phyloP scores from a whole-genome alignment of 768 basidiomycete genomes.

The Podaxis rugospora region DNA sequence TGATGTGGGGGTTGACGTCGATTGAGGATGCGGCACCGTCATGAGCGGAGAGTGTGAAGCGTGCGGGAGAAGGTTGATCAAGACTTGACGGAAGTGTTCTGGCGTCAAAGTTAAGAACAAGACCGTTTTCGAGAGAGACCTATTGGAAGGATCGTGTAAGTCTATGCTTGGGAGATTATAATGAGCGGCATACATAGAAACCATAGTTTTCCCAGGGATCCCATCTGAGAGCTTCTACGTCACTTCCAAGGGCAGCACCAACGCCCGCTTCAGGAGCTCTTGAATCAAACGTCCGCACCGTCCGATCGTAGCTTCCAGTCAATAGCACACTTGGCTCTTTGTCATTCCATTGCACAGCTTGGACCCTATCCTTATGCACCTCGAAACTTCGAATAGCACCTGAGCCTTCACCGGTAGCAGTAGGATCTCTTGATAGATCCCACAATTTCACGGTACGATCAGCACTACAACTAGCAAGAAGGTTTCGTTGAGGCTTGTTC shows the following conservation, averaged over 20 bases:
- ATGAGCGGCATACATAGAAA: slow-evolving; percentile 66
- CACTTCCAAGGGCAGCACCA: slow-evolving; percentile 82
- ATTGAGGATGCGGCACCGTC: slow-evolving; percentile 86
- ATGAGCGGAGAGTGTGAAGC: slow-evolving; percentile 91
- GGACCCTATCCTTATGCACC: slow-evolving; percentile 90
- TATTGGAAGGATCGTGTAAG: slow-evolving; percentile 22
- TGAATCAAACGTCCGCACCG: slow-evolving; percentile 92
- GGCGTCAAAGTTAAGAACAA: slow-evolving; percentile 89
- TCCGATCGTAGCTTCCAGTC: slow-evolving; percentile 92
- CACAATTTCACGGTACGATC: slow-evolving; percentile 96
- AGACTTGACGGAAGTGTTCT: slow-evolving; percentile 73
- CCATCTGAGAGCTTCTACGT: slow-evolving; percentile 93
- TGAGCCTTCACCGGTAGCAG: slow-evolving; percentile 38
- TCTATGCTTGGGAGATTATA: not conserved
- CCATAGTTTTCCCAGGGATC: slow-evolving; percentile 89
- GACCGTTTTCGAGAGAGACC: slow-evolving; percentile 94
- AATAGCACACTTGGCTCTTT: slow-evolving; percentile 84
- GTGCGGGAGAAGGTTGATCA: slow-evolving; percentile 58
- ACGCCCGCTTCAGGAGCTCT: slow-evolving; percentile 78
- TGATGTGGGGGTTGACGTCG: slow-evolving; percentile 87
- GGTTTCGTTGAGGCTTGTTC: slow-evolving; percentile 86
- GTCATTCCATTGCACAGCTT: slow-evolving; percentile 94
- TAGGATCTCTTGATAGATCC: slow-evolving; percentile 79
- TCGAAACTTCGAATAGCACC: slow-evolving; percentile 84
- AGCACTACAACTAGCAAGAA: slow-evolving; percentile 89